Evolutionary conservation across 1,284 basidiomycete genomes (phyloP).

Genomic region (Grifola frondosa): DNA sequence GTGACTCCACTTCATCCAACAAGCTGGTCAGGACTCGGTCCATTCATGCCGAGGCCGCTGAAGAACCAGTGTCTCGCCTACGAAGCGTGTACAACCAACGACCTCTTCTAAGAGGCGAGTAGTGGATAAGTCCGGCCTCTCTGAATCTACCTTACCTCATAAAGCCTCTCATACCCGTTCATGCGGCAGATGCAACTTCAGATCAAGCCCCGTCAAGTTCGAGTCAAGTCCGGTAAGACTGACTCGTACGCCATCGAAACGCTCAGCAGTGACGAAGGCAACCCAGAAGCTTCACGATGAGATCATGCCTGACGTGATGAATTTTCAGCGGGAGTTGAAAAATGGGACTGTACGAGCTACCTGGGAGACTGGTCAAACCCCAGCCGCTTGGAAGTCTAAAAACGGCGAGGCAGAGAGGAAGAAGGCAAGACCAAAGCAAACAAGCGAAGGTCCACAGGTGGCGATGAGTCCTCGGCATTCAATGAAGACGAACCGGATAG

Average conservation of each 20-base stretch:
- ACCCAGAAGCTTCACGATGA: slow-evolving; percentile 58
- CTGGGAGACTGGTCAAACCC: slow-evolving; percentile 26
- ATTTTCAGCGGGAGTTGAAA: slow-evolving; percentile 66
- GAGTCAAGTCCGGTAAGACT: slow-evolving; percentile 15
- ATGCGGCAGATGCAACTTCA: slow-evolving; percentile 13
- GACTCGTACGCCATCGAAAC: slow-evolving; percentile 35
- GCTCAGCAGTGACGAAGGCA: slow-evolving; percentile 69
- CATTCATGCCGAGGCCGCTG: neutral
- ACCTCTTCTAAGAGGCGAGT: no score
- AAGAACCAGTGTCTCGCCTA: neutral
- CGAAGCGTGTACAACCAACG: neutral
- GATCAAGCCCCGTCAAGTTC: slow-evolving; percentile 15
- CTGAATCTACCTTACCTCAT: no score
- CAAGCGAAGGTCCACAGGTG: slow-evolving; percentile 25
- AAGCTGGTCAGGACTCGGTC: slow-evolving; percentile 2
- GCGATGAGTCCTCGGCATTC: slow-evolving; percentile 22
- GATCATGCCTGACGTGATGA: slow-evolving; percentile 75
- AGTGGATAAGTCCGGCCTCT: no score
- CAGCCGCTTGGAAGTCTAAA: slow-evolving; percentile 17
- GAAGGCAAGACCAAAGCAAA: slow-evolving; percentile 29
- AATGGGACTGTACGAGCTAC: slow-evolving; percentile 31
- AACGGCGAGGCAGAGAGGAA: slow-evolving; percentile 28
- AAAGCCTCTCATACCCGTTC: no score
- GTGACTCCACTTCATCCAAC: slow-evolving; percentile 7
- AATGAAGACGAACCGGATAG: slow-evolving; percentile 29